Conservation (phyloP, 805 yeast species). For the Zygoascus tannicola region DNA sequence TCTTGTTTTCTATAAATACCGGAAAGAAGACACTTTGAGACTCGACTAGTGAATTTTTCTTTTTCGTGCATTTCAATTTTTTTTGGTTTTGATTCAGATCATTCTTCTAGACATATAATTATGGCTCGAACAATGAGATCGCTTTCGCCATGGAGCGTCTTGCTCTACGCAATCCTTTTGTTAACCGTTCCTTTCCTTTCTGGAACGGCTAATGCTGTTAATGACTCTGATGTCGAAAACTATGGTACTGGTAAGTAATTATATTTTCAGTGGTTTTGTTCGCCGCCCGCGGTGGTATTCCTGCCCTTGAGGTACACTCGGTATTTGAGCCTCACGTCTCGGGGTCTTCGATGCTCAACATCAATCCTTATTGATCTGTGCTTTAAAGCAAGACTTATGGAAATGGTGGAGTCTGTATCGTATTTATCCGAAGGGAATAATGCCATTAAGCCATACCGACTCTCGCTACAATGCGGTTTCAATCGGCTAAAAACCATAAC, state of each 20-base stretch:
- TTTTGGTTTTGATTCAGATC: not conserved
- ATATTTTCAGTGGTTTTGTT: not conserved
- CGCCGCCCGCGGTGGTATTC: not conserved
- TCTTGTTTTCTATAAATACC: not conserved
- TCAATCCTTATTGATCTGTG: not conserved
- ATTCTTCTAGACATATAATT: not conserved
- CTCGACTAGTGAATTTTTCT: too few species aligned
- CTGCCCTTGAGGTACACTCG: not conserved
- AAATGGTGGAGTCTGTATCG: too few species aligned
- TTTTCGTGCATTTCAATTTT: not conserved
- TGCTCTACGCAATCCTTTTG: constrained; percentile 28
- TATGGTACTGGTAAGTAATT: constrained; percentile 29
- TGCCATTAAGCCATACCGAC: too few species aligned
- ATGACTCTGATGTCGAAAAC: constrained; percentile 28
- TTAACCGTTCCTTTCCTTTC: constrained; percentile 29
- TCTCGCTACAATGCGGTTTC: too few species aligned
- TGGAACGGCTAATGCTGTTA: constrained; percentile 21
- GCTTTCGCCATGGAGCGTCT: constrained; percentile 9
- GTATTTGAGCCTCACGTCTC: not conserved
- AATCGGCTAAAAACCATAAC: too few species aligned
- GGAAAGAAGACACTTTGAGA: not conserved
- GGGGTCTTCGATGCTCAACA: not conserved
- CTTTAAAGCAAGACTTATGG: too few species aligned
- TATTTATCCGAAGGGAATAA: too few species aligned
- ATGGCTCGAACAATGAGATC: constrained; percentile 6